Evolutionary conservation across 345 rosid species (phyloP), one percentile per base, ranked within the genome.

Genomic region (Arabis hirsuta): DNA sequence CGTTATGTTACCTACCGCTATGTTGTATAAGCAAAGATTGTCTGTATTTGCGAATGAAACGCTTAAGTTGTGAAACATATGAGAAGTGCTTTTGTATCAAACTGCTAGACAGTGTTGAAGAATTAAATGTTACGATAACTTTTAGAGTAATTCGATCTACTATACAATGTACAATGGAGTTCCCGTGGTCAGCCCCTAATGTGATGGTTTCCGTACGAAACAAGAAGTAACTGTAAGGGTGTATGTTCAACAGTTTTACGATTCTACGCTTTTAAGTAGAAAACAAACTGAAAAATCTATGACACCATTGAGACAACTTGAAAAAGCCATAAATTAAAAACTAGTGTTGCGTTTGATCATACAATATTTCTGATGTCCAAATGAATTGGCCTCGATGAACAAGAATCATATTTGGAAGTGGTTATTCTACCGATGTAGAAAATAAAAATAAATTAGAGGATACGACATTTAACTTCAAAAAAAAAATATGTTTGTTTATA

Each of bases 1-100:
- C 86, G 91, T 48, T 87, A 87, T 66, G 78, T 87, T 70, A 87
- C 91, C 41, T 87, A 85, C 53, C 77, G 89, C 50, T 83, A 83
- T 62, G 91, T 82, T 72, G 89, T 87, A 39, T 87, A 67, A 84
- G 39, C 44, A 24, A 31, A 42, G 34, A 27, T 75, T 67, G 39
- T 39, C 39, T 59, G 34, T 9, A 41, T 51, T n/a, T 51, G 52
- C 24, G 14, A 31, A 38, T 24, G 26, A 2, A 44, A 52, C 48
- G 27, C 56, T 45, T n/a, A 2, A 14, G 27, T 45, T 44, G 44
- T 56, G 59, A 47, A 57, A 41, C 54, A 57, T 48, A 13, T 20
- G 29, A 48, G 65, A 13, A 6, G 9, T 38, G 14, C 31, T 39
- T 56, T 32, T 65, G 43, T 57, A 48, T 9, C 52, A 57, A 65